Percentiles rank a stretch among this genome's conserved stretches.
These are phyloP conservation scores for Tritrichomonas foetus DNA, from an alignment of 208 protist genomes.

Conservation along the genomic window DNA sequence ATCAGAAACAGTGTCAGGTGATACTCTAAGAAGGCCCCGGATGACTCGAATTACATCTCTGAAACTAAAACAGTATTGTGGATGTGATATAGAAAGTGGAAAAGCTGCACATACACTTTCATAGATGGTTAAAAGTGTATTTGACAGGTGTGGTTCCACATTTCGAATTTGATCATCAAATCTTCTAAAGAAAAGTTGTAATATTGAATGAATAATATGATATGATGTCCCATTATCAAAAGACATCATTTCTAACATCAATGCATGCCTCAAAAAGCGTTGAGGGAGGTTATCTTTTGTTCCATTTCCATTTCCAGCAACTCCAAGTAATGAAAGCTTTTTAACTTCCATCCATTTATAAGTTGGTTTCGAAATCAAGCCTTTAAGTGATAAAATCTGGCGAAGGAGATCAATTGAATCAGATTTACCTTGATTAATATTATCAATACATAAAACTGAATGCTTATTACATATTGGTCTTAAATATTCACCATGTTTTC, in stretches of 20 bases:
- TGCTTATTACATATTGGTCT: conserved; percentile 79
- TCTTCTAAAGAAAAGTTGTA: conserved; percentile 31
- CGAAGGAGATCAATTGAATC: conserved; percentile 85
- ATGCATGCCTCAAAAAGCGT: conserved; percentile 53
- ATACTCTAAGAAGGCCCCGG: conserved; percentile 78
- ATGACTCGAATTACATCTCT: conserved; percentile 87
- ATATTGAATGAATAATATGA: conserved; percentile 54
- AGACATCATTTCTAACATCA: conserved; percentile 46
- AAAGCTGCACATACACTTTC: neutral
- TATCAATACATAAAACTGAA: conserved; percentile 80
- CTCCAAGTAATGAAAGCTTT: conserved; percentile 51
- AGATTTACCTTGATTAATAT: conserved; percentile 82
- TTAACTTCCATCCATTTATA: conserved; percentile 63
- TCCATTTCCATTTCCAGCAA: conserved; percentile 56
- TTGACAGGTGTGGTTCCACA: neutral
- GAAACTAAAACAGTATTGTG: conserved; percentile 94
- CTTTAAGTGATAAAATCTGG: conserved; percentile 72
- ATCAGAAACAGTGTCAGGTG: conserved; percentile 70
- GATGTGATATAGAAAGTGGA: neutral
- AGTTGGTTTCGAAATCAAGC: conserved; percentile 83
- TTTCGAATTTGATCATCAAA: neutral
- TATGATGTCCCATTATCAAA: conserved; percentile 20
- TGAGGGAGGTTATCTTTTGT: conserved; percentile 52
- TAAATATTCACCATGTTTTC: conserved; percentile 72
- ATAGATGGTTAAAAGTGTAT: neutral